Base-by-base conservation (phyloP, 345 rosid species). In the Brassica rapa region DNA sequence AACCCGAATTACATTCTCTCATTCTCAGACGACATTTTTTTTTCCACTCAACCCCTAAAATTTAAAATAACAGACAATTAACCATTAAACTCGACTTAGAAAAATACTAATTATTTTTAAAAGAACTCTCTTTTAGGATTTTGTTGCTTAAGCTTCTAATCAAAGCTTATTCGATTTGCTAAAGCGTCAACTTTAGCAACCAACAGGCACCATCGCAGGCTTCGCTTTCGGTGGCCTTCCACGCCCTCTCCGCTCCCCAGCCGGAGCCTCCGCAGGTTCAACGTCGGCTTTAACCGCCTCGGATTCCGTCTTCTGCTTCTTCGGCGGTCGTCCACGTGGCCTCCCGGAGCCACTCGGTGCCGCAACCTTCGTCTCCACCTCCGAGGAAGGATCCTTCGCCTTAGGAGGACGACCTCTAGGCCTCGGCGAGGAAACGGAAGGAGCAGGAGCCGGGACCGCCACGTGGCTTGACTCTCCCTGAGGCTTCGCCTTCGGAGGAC, bases 151-250 rank as follows among this genome's bases (percentile, higher is more conserved):
- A 27, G 10, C 49, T 19, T 61, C 70, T 30, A 74, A 64, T 23
- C 25, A 63, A 39, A 15, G 59, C 57, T 51, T 51, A 51, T 51
- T 51, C 57, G 21, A 51, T 51, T 74, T 5, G 24, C 57, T 5
- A 0, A 51, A n/a, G 21, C 2, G 21, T 51, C 1, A 5, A 14
- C 12, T 8, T 89, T 83, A 88, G 37, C 89, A 88, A 6, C 90
- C 95, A 9, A 89, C 89, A 21, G 93, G 91, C 4, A 82, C 86
- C n/a, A 87, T 88, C 16, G 80, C 86, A 7, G 93, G 88, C 83
- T 91, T 91, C 78, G 83, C 94, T 79, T 93, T 93, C 4, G 94
- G 92, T 35, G 97, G 98, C 29, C 97, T 81, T 10, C 97, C 96
- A 55, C 96, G 85, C 2, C 98, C 97, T 63, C 93, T 76, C 8